Conservation (phyloP, 148 eudicot species). For the Cornus kousa region DNA sequence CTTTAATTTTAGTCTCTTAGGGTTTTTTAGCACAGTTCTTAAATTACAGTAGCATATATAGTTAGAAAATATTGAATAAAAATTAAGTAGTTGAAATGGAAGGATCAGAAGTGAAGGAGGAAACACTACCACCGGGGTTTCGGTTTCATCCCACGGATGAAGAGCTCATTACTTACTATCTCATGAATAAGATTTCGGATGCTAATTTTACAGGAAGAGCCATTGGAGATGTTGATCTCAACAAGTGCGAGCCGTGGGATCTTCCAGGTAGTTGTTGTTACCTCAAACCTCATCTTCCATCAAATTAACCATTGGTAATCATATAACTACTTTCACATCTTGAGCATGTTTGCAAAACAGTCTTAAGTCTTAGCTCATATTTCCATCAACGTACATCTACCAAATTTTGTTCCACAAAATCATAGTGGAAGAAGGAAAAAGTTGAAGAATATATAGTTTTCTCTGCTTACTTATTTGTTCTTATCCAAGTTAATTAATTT, state of each 20-base stretch:
- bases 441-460: too few species aligned
- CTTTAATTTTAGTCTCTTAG: slow-evolving; percentile 25
- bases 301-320: too few species aligned
- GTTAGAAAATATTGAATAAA: neutral
- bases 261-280: slow-evolving; percentile 58
- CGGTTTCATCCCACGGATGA: slow-evolving; percentile 85
- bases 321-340: too few species aligned
- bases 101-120: slow-evolving; percentile 52
- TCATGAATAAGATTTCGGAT: slow-evolving; percentile 71
- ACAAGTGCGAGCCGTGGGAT: slow-evolving; percentile 92
- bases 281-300: neutral
- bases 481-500: too few species aligned
- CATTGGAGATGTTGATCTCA: slow-evolving; percentile 73
- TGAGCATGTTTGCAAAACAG: too few species aligned
- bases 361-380: neutral
- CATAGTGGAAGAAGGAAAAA: too few species aligned
- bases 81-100: slow-evolving; percentile 43
- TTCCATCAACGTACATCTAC: neutral
- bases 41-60: neutral
- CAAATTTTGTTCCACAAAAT: too few species aligned
- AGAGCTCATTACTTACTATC: slow-evolving; percentile 72
- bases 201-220: slow-evolving; percentile 60
- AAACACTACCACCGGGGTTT: slow-evolving; percentile 71
- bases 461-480: too few species aligned
- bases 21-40: neutral